Base-by-base conservation (phyloP, 1,284 basidiomycete genomes). In the Rugiboletus extremiorientalis region DNA sequence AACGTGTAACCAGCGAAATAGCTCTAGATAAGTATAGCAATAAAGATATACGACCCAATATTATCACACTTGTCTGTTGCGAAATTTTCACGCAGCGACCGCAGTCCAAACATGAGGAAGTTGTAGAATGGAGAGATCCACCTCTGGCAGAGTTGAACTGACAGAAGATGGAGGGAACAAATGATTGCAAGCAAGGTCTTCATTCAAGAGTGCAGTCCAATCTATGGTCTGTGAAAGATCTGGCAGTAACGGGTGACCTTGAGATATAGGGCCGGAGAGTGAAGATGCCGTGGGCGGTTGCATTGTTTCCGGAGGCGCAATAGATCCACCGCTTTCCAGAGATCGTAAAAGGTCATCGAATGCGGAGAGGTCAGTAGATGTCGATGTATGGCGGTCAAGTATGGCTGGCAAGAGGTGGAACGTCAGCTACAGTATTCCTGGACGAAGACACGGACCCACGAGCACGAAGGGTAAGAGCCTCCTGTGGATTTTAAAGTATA, bases 111-210 rank as follows among this genome's bases (percentile, higher is more conserved):
- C 30, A 6, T 27, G 31, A 16, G 65, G 65, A 27, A 65, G 57
- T 25, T 69, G 67, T 31, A 69, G 23, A 11, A 56, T 54, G 43
- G 63, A 68, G 16, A 56, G 44, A 50, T 67, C 65, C 5, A 66
- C 62, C 6, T 53, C 67, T 0, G 55, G 46, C 3, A 69, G 43
- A 33, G 44, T 8, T 8, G 58, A 44, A 15, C 23, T 6, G 12
- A 16, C 5, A 22, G 15, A 41, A 5, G 20, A 31, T 20, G 28
- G 54, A 27, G 43, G 40, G 20, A 52, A 54, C 18, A 44, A 27
- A 14, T 34, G 22, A 27, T 50, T 4, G 2, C 23, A n/a, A 4
- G 16, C 15, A 25, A 40, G 40, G 1, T 41, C 31, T 28, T 33
- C 40, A 12, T 52, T 43, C 27, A 69, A 38, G 4, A 66, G 47